Conservation (phyloP, 148 eudicot genomes). For the Oxyria digyna region DNA sequence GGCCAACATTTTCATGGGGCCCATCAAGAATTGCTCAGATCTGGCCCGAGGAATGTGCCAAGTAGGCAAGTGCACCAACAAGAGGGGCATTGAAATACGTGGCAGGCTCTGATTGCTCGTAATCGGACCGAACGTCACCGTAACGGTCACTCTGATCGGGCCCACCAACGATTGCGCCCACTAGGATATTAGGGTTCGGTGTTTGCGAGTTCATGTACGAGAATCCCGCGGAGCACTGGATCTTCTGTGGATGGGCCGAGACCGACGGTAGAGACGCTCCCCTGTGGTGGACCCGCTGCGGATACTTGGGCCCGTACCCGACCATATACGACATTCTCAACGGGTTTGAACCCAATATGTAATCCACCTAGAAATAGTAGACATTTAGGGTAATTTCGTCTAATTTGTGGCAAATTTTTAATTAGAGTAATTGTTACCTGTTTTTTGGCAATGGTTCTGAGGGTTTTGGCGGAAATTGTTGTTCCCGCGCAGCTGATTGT, state of each 20-base stretch:
- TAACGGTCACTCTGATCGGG: slow-evolving; percentile 18
- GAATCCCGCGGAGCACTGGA: slow-evolving; percentile 3
- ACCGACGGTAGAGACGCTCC: slow-evolving; percentile 56
- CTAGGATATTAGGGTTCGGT: slow-evolving; percentile 18
- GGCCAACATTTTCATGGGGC: not conserved
- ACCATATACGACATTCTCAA: slow-evolving; percentile 54
- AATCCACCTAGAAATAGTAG: slow-evolving; percentile 36
- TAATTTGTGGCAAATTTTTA: not conserved
- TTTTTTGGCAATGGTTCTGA: slow-evolving; percentile 51
- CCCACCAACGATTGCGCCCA: slow-evolving; percentile 30
- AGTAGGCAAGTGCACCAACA: slow-evolving; percentile 20
- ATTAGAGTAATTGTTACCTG: slow-evolving; percentile 27
- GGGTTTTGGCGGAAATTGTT: slow-evolving; percentile 29
- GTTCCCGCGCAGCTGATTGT: slow-evolving; percentile 51
- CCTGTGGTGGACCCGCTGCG: slow-evolving; percentile 52
- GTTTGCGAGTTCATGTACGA: not conserved
- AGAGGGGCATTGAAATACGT: slow-evolving; percentile 25
- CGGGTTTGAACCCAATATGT: slow-evolving; percentile 64
- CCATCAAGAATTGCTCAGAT: not conserved
- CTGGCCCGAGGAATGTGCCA: slow-evolving; percentile 7
- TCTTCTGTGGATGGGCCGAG: not conserved
- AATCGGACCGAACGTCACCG: slow-evolving; percentile 20
- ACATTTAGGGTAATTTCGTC: not conserved
- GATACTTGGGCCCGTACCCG: slow-evolving; percentile 44
- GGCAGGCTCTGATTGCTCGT: slow-evolving; percentile 24